Conservation (phyloP, 129 eudicot genomes). For the Flaveria brownii region DNA sequence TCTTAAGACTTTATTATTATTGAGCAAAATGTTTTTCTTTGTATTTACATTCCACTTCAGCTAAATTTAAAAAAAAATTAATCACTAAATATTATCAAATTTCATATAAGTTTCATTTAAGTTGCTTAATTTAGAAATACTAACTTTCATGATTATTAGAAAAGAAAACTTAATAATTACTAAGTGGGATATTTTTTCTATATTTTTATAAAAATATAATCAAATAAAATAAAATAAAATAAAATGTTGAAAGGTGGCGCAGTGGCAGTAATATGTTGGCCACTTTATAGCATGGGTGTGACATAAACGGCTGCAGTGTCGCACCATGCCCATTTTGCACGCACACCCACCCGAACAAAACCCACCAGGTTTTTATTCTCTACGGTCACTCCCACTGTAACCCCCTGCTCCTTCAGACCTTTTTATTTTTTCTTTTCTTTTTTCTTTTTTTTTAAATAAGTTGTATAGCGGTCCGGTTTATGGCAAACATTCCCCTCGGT, state of each 20-base stretch:
- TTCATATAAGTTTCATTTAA: too few relatives aligned
- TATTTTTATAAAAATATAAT: too few relatives aligned
- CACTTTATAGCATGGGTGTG: conserved; percentile 39
- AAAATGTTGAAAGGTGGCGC: conserved; percentile 18
- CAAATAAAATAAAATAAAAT: neutral
- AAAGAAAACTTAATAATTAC: too few relatives aligned
- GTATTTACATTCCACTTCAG: too few relatives aligned
- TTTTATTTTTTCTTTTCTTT: neutral
- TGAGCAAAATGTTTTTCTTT: too few relatives aligned
- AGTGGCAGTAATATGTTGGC: conserved; percentile 31
- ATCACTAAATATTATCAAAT: too few relatives aligned
- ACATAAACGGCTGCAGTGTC: conserved; percentile 38
- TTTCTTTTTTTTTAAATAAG: neutral
- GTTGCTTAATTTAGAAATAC: too few relatives aligned
- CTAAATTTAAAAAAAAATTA: too few relatives aligned
- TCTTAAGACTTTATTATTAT: too few relatives aligned
- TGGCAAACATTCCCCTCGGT: conserved; percentile 72
- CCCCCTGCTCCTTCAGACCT: neutral
- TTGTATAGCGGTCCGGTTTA: conserved; percentile 37
- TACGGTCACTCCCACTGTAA: conserved; percentile 24
- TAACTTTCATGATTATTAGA: too few relatives aligned
- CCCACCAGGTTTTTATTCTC: conserved; percentile 19
- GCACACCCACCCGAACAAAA: conserved; percentile 23
- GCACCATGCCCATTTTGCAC: conserved; percentile 31
- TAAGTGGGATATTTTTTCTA: too few relatives aligned